phyloP scores from a whole-genome alignment of 1,284 basidiomycete species.

The Wallemia hederae region DNA sequence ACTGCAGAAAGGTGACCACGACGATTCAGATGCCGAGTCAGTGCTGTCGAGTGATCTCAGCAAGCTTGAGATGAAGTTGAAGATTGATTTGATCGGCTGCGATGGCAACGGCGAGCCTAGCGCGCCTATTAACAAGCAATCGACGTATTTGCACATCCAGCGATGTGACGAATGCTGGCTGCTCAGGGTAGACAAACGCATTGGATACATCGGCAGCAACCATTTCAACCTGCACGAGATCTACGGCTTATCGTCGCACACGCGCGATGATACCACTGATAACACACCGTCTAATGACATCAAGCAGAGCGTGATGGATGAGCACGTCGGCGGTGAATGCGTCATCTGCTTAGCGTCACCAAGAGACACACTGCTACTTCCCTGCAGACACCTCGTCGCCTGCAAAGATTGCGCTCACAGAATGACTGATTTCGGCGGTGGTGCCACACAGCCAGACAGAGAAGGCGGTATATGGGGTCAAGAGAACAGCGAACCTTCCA shows the following conservation, averaged over 20 bases:
- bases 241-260: slow-evolving; percentile 44
- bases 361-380: slow-evolving; percentile 60
- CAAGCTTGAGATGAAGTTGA: background rate
- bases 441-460: slow-evolving; percentile 22
- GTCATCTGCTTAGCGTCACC: slow-evolving; percentile 57
- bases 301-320: slow-evolving; percentile 22
- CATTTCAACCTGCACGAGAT: slow-evolving; percentile 78
- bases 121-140: background rate
- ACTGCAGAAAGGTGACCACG: background rate
- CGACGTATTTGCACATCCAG: background rate
- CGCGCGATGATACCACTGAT: slow-evolving; percentile 17
- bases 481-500: background rate
- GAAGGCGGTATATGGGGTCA: background rate
- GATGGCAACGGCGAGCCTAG: background rate
- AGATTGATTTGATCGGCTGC: background rate
- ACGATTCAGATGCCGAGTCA: background rate
- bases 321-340: slow-evolving; percentile 54
- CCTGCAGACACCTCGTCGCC: slow-evolving; percentile 65
- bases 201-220: slow-evolving; percentile 38
- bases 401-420: slow-evolving; percentile 72
- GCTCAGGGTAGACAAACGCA: background rate
- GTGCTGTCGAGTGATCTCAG: background rate
- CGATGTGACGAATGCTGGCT: background rate
- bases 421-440: slow-evolving; percentile 81
- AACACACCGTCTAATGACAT: slow-evolving; percentile 21